These are phyloP conservation scores for Cordyceps fumosorosea DNA, from an alignment of 2,329 filamentous ascomycete species.

Conservation along the genomic window DNA sequence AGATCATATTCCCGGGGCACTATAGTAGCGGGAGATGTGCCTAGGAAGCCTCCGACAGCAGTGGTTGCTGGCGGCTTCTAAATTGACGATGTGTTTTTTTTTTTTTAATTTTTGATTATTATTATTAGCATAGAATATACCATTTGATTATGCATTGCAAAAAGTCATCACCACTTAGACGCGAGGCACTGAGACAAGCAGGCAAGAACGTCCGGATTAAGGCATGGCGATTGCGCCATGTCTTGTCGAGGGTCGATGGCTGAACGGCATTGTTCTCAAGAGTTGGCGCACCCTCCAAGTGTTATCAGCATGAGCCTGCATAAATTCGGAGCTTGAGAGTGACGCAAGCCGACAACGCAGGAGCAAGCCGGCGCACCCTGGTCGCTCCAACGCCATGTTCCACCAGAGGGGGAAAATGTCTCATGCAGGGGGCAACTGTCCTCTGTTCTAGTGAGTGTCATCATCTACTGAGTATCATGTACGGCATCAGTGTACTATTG, in stretches of 20 bases:
- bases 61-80: constrained; percentile 8
- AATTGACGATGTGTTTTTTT: neutral
- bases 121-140: neutral
- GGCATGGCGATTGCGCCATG: neutral
- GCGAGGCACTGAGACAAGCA: neutral
- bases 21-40: neutral
- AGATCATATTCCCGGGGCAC: constrained; percentile 1
- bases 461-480: no score
- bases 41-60: constrained; percentile 4
- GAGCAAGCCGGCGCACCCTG: neutral
- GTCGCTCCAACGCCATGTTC: neutral
- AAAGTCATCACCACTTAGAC: no score
- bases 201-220: neutral
- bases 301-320: neutral
- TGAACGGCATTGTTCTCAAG: neutral
- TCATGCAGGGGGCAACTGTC: no score
- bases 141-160: neutral
- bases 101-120: neutral
- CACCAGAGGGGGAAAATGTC: no score
- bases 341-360: neutral
- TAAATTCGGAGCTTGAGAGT: neutral
- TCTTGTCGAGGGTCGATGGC: neutral
- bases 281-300: neutral
- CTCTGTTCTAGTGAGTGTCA: no score
- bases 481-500: no score